Base-by-base conservation (phyloP, 192 early-diverging fungal species). In the Diversispora epigaea region DNA sequence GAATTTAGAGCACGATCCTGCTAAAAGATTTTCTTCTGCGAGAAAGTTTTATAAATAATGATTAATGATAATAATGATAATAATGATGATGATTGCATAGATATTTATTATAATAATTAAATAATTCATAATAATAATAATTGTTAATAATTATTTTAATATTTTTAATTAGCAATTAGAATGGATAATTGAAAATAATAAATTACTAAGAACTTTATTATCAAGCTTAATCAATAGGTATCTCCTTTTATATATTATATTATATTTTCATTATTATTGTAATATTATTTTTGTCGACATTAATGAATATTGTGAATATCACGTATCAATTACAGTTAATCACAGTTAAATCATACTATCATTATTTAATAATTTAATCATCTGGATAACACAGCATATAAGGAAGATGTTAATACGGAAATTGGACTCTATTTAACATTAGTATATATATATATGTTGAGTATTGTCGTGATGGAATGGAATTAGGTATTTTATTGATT, bases 371-470 rank as follows among this genome's bases (percentile, higher is more conserved):
- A 32, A 32, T 32, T 32, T 32, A 70, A 52, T 45, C 69, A 41
- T 41, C 40, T n/a, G 8, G 68, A 49, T 47, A 8, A 12, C 32
- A 57, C 49, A 19, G 22, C 45, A 25, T 68, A 71, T 60, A 74
- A 68, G 3, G 39, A 76, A 73, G 50, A 78, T 78, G 32, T 63
- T 41, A 71, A 77, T 64, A 41, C 57, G 14, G 81, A 86, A 60
- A 84, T 84, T 39, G 81, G 80, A 17, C 75, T 83, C 10, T 81
- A 88, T 68, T 79, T 93, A 32, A 89, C 88, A 60, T 76, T 93
- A 10, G 47, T 91, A 19, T 92, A 87, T 58, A 79, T 93, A 81
- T 75, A 93, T 17, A 71, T 93, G 76, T 79, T 6, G 82, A 89
- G 54, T 63, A 82, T 41, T 75, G 63, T 41, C 73, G 63, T 10